Evolutionary conservation across 352 stramenopile species (phyloP).

Genomic region (Pythium aquatile): DNA sequence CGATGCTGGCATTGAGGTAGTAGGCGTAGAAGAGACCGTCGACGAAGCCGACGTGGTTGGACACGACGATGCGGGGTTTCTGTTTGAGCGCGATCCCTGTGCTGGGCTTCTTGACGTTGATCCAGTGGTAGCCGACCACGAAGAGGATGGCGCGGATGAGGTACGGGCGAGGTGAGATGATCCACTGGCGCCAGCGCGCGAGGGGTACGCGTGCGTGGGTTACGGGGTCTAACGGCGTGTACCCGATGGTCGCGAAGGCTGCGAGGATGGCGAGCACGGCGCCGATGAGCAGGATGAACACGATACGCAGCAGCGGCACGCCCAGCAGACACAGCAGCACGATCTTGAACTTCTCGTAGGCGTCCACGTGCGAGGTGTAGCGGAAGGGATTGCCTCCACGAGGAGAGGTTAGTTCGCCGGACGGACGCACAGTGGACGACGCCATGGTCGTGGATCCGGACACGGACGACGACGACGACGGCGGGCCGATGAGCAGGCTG

Average conservation of each 20-base stretch:
- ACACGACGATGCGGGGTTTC: conserved; percentile 53
- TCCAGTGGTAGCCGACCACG: conserved; percentile 67
- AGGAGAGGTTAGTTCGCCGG: background rate
- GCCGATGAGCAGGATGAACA: conserved; percentile 38
- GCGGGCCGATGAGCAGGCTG: conserved; percentile 11
- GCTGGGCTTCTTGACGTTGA: conserved; percentile 42
- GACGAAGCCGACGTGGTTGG: conserved; percentile 73
- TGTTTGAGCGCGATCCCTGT: conserved; percentile 26
- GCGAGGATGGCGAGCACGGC: conserved; percentile 40
- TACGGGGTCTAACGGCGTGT: conserved; percentile 39
- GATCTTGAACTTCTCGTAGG: conserved; percentile 65
- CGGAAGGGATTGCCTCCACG: conserved; percentile 49
- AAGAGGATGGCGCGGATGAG: conserved; percentile 54
- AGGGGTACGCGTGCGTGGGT: conserved; percentile 31
- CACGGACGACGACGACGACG: conserved; percentile 2
- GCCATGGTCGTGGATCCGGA: background rate
- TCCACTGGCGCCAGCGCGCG: conserved; percentile 39
- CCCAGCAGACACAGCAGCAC: conserved; percentile 47
- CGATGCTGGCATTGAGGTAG: conserved; percentile 56
- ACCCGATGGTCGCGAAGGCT: conserved; percentile 51
- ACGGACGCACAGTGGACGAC: background rate
- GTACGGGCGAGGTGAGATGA: conserved; percentile 38
- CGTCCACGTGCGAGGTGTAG: conserved; percentile 52
- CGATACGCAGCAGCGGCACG: conserved; percentile 53
- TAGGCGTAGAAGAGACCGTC: conserved; percentile 63